These are phyloP conservation scores for Calonectria hongkongensis DNA, from an alignment of 2,329 filamentous ascomycete genomes.

Conservation along the genomic window DNA sequence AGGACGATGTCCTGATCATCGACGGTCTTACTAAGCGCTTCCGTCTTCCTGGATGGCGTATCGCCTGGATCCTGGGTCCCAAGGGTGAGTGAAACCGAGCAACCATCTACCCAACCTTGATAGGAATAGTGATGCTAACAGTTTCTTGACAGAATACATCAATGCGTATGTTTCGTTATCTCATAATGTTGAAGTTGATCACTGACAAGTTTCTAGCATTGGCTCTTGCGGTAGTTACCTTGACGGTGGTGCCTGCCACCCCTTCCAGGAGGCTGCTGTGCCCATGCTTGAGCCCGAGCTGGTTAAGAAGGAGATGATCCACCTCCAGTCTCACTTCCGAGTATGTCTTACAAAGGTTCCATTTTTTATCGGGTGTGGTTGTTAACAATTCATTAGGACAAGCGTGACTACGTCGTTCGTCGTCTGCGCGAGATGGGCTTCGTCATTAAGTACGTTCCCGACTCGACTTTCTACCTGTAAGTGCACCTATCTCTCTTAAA, in stretches of 20 bases:
- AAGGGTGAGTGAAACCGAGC: slow-evolving; percentile 71
- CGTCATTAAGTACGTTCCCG: slow-evolving; percentile 86
- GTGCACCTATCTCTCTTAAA: slow-evolving; percentile 40
- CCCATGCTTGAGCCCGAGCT: slow-evolving; percentile 92
- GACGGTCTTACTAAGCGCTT: slow-evolving; percentile 98
- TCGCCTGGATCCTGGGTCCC: slow-evolving; percentile 96
- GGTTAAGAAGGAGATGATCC: slow-evolving; percentile 90
- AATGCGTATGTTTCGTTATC: slow-evolving; percentile 75
- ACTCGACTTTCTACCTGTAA: slow-evolving; percentile 96
- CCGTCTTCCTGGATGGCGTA: slow-evolving; percentile 95
- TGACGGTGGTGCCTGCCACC: slow-evolving; percentile 94
- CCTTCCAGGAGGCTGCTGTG: slow-evolving; percentile 95
- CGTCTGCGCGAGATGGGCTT: slow-evolving; percentile 92
- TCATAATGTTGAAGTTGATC: background rate
- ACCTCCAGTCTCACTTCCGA: slow-evolving; percentile 91
- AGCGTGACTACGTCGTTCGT: slow-evolving; percentile 92
- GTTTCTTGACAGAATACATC: slow-evolving; percentile 82
- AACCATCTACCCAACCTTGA: background rate
- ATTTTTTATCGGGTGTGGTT: background rate
- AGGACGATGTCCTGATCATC: slow-evolving; percentile 94
- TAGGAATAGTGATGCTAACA: slow-evolving; percentile 34
- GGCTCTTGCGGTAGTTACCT: slow-evolving; percentile 95
- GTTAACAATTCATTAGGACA: slow-evolving; percentile 71
- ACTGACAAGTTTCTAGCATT: slow-evolving; percentile 70
- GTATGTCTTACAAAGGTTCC: slow-evolving; percentile 59